A percentile compares a stretch with the other conserved stretches of the same genome.
phyloP scores from a whole-genome alignment of 164 flowering plant genomes.

The Dillenia suffruticosa region DNA sequence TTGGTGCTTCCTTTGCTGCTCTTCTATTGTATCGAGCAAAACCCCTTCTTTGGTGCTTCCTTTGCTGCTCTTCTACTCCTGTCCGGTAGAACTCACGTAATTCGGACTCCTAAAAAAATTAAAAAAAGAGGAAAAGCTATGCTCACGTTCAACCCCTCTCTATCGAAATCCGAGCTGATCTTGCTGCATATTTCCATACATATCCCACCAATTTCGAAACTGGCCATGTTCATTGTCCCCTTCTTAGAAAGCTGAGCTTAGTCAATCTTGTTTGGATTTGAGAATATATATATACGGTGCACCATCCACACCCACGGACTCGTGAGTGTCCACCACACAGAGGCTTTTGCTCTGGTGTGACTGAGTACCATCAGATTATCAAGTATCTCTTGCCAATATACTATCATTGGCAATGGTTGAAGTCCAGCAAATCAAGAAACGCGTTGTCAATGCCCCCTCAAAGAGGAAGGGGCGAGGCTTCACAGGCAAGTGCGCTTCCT shows the following conservation, averaged over 20 bases:
- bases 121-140: neutral
- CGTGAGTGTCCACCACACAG: too few relatives aligned
- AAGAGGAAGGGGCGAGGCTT: constrained; percentile 39
- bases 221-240: constrained; percentile 12
- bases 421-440: too few relatives aligned
- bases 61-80: constrained; percentile 2
- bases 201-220: constrained; percentile 13
- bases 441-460: neutral
- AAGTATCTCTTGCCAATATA: too few relatives aligned
- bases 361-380: too few relatives aligned
- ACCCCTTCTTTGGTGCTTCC: neutral
- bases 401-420: too few relatives aligned
- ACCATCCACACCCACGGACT: too few relatives aligned
- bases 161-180: neutral
- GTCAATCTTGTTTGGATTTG: constrained; percentile 1
- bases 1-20: constrained; percentile 1
- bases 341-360: too few relatives aligned
- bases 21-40: constrained; percentile 1
- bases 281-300: neutral
- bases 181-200: neutral
- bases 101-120: neutral
- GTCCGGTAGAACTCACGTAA: too few relatives aligned
- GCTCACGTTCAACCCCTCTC: constrained; percentile 8
- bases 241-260: neutral
- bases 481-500: constrained; percentile 44